Base-by-base conservation (phyloP, 257 asterid species). In the Buddleja alternifolia region DNA sequence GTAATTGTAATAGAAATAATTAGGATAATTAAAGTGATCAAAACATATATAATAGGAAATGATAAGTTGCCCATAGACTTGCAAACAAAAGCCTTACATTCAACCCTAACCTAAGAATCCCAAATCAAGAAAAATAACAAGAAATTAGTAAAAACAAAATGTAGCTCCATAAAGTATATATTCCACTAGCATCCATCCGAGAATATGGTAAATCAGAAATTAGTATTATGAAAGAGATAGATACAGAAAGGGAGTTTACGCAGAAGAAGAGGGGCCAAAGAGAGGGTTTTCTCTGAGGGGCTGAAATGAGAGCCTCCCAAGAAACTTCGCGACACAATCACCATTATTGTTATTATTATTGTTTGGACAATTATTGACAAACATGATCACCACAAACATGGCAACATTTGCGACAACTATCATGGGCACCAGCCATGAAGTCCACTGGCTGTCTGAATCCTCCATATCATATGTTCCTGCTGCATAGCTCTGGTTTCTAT, bases 361-460 rank as follows among this genome's bases (percentile, higher is more conserved):
- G 66, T 72, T 75, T 6, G 99, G 99, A 23, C 99, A 94, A 77
- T 94, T 66, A 71, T 94, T 94, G 10, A 89, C 90, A 48, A 83
- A 79, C 99, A 94, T 94, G 73, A 91, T 82, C 23, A 86, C 85
- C 48, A 84, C 61, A 73, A 94, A 91, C 95, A 94, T 85, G 48
- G 84, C 86, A 34, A 94, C 84, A 76, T 94, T 94, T 1, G 93
- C 96, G 45, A 91, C 93, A 44, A 94, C 88, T 11, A 94, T 89
- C 93, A 89, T 71, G 11, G 97, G 96, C 58, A 94, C 96, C 34
- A 94, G 84, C 97, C 97, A 94, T 32, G 99, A 84, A 41, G 96
- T 89, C 99, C 99, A 89, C 45, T 84, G 93, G 23, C 80, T 84
- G 53, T 91, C 97, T 9, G 92, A 77, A 60, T 74, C 36, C 20